phyloP scores from a whole-genome alignment of 176 grass and related monocot genomes.

The Poa pratensis region DNA sequence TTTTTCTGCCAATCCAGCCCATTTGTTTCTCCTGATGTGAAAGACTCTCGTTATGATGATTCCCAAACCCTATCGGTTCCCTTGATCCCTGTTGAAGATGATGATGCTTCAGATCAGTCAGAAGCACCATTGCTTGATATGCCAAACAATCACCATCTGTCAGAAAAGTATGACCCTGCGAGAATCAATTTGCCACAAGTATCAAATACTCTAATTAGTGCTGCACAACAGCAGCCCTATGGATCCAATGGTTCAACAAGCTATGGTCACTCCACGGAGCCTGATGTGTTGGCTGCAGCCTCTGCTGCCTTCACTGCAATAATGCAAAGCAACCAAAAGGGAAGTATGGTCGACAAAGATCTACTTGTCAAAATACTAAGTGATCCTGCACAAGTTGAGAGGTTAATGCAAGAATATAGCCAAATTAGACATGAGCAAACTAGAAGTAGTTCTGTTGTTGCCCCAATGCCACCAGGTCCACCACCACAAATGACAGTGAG shows the following conservation, averaged over 20 bases:
- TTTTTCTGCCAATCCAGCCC: slow-evolving; percentile 62
- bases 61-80: slow-evolving; percentile 67
- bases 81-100: slow-evolving; percentile 82
- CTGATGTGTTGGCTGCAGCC: slow-evolving; percentile 79
- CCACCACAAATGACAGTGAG: slow-evolving; percentile 35
- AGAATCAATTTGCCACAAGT: slow-evolving; percentile 13
- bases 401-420: slow-evolving; percentile 68
- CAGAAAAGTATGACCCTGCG: slow-evolving; percentile 36
- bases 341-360: slow-evolving; percentile 75
- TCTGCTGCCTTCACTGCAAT: slow-evolving; percentile 84
- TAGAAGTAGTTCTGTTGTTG: slow-evolving; percentile 44
- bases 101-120: slow-evolving; percentile 71
- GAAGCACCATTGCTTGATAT: slow-evolving; percentile 41
- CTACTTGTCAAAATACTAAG: slow-evolving; percentile 91
- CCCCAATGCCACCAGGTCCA: slow-evolving; percentile 38
- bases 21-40: slow-evolving; percentile 64
- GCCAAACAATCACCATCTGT: slow-evolving; percentile 42
- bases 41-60: slow-evolving; percentile 62
- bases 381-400: slow-evolving; percentile 79
- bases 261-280: slow-evolving; percentile 32
- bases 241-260: slow-evolving; percentile 22
- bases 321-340: slow-evolving; percentile 80
- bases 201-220: slow-evolving; percentile 30
- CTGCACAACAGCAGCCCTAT: slow-evolving; percentile 30
- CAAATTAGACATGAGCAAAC: slow-evolving; percentile 50